These are phyloP conservation scores for Talaromyces proteolyticus DNA, from an alignment of 495 filamentous ascomycete genomes.

Conservation along the genomic window DNA sequence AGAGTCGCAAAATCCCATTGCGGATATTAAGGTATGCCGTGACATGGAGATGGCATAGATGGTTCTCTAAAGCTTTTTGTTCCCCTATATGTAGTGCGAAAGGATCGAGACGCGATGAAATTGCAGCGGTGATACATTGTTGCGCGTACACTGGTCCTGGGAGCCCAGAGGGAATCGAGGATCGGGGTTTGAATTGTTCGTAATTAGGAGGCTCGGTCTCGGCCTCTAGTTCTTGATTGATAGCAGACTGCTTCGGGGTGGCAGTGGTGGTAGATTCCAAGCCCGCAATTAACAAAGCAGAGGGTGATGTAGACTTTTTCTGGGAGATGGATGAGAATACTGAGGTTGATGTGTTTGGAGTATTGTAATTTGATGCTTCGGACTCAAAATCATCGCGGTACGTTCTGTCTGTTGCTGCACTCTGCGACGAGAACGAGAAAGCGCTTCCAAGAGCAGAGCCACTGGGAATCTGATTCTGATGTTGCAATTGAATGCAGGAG, in stretches of 20 bases:
- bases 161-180: conserved; percentile 74
- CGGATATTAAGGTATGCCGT: conserved; percentile 96
- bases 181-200: conserved; percentile 51
- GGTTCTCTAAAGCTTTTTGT: conserved; percentile 68
- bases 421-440: conserved; percentile 4
- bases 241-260: conserved; percentile 7
- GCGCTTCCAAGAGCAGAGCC: background rate
- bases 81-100: conserved; percentile 85
- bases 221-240: background rate
- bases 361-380: conserved; percentile 15
- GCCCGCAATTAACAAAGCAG: conserved; percentile 11
- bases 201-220: conserved; percentile 11
- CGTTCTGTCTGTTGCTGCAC: conserved; percentile 4
- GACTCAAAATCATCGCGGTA: conserved; percentile 11
- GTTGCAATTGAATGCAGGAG: conserved; percentile 1
- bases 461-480: conserved; percentile 12
- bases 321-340: conserved; percentile 16
- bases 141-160: conserved; percentile 70
- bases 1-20: conserved; percentile 89
- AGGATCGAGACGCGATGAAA: conserved; percentile 83
- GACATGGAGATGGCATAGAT: conserved; percentile 83
- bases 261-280: conserved; percentile 12
- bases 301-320: conserved; percentile 26
- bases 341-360: conserved; percentile 25
- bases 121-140: conserved; percentile 82